phyloP scores from a whole-genome alignment of 192 early-diverging fungal species.

The Backusella psychrophila region DNA sequence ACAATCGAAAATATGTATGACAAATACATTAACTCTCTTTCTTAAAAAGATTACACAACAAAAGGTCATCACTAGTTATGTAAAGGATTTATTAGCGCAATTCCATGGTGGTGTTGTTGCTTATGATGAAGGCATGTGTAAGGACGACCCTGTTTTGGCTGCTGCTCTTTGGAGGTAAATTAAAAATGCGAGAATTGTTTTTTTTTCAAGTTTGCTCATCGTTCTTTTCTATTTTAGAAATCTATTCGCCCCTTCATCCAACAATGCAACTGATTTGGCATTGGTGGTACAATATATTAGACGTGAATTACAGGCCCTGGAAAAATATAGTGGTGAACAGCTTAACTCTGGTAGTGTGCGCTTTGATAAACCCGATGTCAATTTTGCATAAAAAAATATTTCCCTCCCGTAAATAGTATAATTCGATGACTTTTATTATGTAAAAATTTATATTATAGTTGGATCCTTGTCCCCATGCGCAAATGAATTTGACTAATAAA shows the following conservation, averaged over 20 bases:
- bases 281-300: slow-evolving; percentile 38
- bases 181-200: background rate
- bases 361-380: slow-evolving; percentile 27
- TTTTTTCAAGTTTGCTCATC: background rate
- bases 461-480: too few species aligned
- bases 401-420: too few species aligned
- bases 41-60: slow-evolving; percentile 60
- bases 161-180: slow-evolving; percentile 81
- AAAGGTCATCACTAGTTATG: slow-evolving; percentile 69
- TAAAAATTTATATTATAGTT: too few species aligned
- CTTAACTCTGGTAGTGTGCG: slow-evolving; percentile 26
- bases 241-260: slow-evolving; percentile 32
- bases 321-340: slow-evolving; percentile 32
- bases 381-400: slow-evolving; percentile 6
- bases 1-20: background rate
- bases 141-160: slow-evolving; percentile 84
- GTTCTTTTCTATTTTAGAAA: slow-evolving; percentile 23
- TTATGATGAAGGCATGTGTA: slow-evolving; percentile 88
- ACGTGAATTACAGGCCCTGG: slow-evolving; percentile 34
- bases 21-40: background rate
- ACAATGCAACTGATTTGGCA: slow-evolving; percentile 37
- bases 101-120: slow-evolving; percentile 90
- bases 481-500: too few species aligned
- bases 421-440: too few species aligned
- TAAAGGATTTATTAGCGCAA: slow-evolving; percentile 77